phyloP scores from a whole-genome alignment of 2,329 filamentous ascomycete genomes.

The Botrytis elliptica region DNA sequence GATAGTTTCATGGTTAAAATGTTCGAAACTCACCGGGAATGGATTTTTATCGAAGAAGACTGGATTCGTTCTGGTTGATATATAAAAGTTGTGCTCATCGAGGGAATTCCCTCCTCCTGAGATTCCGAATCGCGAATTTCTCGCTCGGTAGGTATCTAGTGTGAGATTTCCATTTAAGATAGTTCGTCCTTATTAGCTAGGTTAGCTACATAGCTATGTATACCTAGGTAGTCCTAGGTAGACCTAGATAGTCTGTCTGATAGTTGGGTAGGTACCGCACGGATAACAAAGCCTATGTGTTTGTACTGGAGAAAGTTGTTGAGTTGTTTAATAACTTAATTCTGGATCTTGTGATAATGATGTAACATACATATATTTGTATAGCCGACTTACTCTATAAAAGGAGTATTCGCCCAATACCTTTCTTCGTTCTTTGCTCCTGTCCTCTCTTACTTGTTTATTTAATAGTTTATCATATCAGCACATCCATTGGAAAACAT shows the following conservation, averaged over 20 bases:
- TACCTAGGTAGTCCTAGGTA: too few relatives aligned
- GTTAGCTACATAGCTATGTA: neutral
- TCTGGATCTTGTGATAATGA: too few relatives aligned
- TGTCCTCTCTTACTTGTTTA: neutral
- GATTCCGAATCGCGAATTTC: neutral
- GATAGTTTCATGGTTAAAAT: neutral
- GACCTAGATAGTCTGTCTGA: neutral
- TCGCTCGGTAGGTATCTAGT: neutral
- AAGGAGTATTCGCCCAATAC: neutral
- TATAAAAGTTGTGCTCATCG: neutral
- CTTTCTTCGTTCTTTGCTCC: too few relatives aligned
- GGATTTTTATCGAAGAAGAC: neutral
- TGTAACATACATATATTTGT: too few relatives aligned
- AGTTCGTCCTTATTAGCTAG: neutral
- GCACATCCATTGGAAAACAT: neutral
- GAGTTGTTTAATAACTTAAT: neutral
- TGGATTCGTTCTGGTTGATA: neutral
- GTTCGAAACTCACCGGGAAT: neutral
- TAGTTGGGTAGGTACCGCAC: neutral
- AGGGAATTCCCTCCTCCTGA: fast-evolving
- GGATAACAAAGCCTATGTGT: neutral
- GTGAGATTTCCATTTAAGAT: neutral
- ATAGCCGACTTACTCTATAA: too few relatives aligned
- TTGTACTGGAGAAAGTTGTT: neutral
- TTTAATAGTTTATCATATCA: neutral